phyloP scores from a whole-genome alignment of 2,329 filamentous ascomycete species.

The Ophiostoma quercus region DNA sequence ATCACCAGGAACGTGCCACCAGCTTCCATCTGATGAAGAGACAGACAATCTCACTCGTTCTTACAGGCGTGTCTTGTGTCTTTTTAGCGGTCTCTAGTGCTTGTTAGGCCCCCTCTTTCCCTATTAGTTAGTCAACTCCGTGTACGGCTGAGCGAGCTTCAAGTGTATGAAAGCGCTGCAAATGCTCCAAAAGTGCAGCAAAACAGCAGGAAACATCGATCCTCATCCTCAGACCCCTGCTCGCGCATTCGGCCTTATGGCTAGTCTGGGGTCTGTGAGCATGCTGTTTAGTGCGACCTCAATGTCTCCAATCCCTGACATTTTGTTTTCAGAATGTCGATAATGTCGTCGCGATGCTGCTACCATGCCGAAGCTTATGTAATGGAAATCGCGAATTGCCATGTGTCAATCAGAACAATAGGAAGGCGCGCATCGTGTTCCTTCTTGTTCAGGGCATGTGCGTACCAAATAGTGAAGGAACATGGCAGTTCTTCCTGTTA shows the following conservation, averaged over 20 bases:
- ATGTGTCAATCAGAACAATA: neutral
- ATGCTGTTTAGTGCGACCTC: neutral
- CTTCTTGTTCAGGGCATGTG: neutral
- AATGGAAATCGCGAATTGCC: neutral
- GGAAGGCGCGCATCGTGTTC: neutral
- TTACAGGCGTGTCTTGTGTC: neutral
- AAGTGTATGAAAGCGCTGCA: neutral
- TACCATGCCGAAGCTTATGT: neutral
- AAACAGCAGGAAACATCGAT: neutral
- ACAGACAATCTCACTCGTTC: neutral
- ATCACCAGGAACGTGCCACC: conserved; percentile 9
- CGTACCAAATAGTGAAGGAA: too few relatives aligned
- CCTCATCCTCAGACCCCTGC: neutral
- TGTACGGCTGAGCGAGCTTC: neutral
- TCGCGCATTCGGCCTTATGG: conserved; percentile 12
- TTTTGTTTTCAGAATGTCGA: neutral
- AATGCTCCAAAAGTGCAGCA: neutral
- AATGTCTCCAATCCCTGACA: neutral
- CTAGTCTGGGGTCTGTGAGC: neutral
- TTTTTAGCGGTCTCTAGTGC: neutral
- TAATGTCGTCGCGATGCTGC: neutral
- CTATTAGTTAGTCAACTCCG: conserved; percentile 11
- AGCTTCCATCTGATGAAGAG: neutral
- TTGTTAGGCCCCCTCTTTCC: conserved; percentile 1
- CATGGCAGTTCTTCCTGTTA: too few relatives aligned